phyloP scores from a whole-genome alignment of 2,329 filamentous ascomycete species.

The Grosmannia clavigera region DNA sequence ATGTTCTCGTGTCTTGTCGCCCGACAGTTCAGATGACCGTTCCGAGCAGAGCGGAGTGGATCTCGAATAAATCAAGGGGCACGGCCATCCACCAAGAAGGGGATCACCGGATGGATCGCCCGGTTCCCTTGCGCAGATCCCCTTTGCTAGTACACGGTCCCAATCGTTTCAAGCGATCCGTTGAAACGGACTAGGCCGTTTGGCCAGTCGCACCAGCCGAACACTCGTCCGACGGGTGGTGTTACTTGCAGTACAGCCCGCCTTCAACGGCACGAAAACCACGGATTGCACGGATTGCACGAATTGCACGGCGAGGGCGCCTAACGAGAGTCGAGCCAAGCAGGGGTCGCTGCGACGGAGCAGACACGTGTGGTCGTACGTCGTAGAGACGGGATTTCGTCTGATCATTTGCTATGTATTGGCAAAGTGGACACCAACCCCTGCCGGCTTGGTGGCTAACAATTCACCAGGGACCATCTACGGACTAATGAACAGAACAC shows the following conservation, averaged over 20 bases:
- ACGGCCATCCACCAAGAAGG: background rate
- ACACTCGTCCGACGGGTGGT: background rate
- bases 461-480: no score
- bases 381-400: no score
- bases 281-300: no score
- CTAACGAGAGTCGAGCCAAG: no score
- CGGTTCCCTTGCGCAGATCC: background rate
- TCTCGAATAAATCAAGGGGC: background rate
- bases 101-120: background rate
- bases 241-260: background rate
- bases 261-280: no score
- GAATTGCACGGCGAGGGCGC: no score
- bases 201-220: background rate
- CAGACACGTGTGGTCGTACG: no score
- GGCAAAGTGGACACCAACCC: no score
- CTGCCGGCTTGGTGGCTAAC: no score
- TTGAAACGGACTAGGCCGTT: background rate
- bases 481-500: no score
- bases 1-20: background rate
- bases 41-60: background rate
- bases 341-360: no score
- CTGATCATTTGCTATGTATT: no score
- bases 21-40: background rate
- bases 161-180: background rate
- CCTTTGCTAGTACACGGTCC: background rate